phyloP scores from a whole-genome alignment of 306 rosid genomes.

The Malus orientalis region DNA sequence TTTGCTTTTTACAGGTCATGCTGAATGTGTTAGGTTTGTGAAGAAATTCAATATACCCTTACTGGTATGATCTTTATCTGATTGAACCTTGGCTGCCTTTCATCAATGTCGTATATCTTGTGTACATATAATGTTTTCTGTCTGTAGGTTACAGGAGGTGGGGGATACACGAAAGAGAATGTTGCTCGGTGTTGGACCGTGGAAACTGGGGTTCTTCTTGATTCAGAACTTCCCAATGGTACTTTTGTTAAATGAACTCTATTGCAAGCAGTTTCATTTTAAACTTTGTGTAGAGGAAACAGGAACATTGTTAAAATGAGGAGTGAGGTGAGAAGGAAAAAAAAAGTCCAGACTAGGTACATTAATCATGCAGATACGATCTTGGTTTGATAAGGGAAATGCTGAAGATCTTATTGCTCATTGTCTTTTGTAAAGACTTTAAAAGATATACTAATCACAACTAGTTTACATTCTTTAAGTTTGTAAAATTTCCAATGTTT shows the following conservation, averaged over 20 bases:
- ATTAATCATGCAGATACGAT: background rate
- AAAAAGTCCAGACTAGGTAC: background rate
- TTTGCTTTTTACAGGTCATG: constrained; percentile 57
- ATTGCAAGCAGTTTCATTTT: constrained; percentile 1
- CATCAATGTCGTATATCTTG: constrained; percentile 7
- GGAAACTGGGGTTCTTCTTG: constrained; percentile 96
- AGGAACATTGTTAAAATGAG: background rate
- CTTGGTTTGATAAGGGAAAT: background rate
- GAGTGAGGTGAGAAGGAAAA: background rate
- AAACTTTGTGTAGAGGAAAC: background rate
- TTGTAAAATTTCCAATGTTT: background rate
- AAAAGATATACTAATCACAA: background rate
- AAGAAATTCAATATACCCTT: constrained; percentile 91
- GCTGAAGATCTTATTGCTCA: background rate
- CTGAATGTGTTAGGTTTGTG: constrained; percentile 91
- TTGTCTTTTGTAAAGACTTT: background rate
- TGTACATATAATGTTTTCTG: constrained; percentile 13
- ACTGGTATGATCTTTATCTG: constrained; percentile 50
- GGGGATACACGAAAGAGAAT: constrained; percentile 97
- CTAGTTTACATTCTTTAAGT: background rate
- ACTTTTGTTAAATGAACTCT: constrained; percentile 8
- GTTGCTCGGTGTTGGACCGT: constrained; percentile 98
- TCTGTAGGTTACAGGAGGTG: constrained; percentile 92
- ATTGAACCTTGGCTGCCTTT: background rate
- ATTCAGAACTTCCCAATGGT: constrained; percentile 94